These are phyloP conservation scores for Phytophthora macrochlamydospora DNA, from an alignment of 352 stramenopile species.

Conservation along the genomic window DNA sequence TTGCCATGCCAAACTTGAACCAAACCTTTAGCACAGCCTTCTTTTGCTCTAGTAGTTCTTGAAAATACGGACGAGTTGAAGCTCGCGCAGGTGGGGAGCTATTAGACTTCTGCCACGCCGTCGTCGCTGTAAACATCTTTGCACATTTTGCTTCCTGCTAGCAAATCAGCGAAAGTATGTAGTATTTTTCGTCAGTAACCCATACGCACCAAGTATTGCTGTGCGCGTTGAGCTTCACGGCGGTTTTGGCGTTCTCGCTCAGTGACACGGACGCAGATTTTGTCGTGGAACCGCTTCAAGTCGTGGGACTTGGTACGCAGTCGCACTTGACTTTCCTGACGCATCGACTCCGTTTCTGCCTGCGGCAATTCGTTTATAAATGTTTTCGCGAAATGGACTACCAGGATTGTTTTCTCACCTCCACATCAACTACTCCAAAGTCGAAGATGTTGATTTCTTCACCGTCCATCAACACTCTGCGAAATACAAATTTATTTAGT, in stretches of 20 bases:
- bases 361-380: conserved; percentile 10
- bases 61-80: conserved; percentile 19
- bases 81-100: neutral
- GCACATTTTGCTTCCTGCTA: conserved; percentile 45
- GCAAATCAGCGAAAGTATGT: neutral
- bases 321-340: conserved; percentile 37
- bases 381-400: neutral
- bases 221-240: conserved; percentile 22
- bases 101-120: conserved; percentile 1
- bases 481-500: neutral
- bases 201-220: conserved; percentile 28
- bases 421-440: conserved; percentile 16
- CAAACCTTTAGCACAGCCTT: conserved; percentile 25
- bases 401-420: conserved; percentile 11
- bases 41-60: conserved; percentile 22
- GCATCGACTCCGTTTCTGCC: conserved; percentile 43
- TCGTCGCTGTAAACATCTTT: conserved; percentile 35
- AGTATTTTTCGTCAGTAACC: too few species aligned
- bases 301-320: conserved; percentile 43
- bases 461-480: conserved; percentile 2
- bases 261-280: conserved; percentile 64
- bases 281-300: conserved; percentile 61
- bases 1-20: neutral
- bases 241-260: conserved; percentile 49
- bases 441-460: conserved; percentile 19